These are phyloP conservation scores for Trametes coccinea DNA, from an alignment of 768 basidiomycete species.

Conservation along the genomic window DNA sequence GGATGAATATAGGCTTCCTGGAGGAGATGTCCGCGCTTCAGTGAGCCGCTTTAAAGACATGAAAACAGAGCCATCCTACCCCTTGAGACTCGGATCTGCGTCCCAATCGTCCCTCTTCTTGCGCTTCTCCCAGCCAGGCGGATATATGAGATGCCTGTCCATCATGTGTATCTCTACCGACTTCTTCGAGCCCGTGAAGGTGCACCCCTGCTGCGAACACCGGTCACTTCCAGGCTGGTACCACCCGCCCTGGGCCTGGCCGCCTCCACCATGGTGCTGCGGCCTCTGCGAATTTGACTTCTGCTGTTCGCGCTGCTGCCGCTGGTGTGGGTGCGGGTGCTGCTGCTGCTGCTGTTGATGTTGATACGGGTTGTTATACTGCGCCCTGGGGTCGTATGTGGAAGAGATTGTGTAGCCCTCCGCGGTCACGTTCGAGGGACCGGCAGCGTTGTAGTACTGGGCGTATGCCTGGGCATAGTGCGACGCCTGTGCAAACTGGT, in stretches of 20 bases:
- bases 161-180: constrained; percentile 76
- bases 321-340: no score
- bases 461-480: constrained; percentile 37
- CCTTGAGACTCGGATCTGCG: constrained; percentile 78
- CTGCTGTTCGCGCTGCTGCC: background rate
- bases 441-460: constrained; percentile 19
- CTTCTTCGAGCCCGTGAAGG: constrained; percentile 68
- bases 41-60: background rate
- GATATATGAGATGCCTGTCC: constrained; percentile 87
- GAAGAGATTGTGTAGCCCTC: constrained; percentile 38
- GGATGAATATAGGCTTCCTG: constrained; percentile 73
- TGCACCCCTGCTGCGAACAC: constrained; percentile 65
- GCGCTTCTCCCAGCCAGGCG: constrained; percentile 64
- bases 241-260: constrained; percentile 40
- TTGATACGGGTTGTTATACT: constrained; percentile 3
- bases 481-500: constrained; percentile 27
- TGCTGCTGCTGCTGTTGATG: background rate
- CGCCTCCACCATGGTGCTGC: constrained; percentile 2
- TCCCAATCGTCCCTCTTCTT: constrained; percentile 69
- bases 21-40: no score
- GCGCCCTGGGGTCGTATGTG: constrained; percentile 29
- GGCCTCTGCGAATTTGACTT: background rate
- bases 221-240: constrained; percentile 61
- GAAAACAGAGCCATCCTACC: constrained; percentile 43
- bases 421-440: constrained; percentile 27